These are phyloP conservation scores for Fraxinus sp. DNA, from an alignment of 305 asterid species.

Conservation along the genomic window DNA sequence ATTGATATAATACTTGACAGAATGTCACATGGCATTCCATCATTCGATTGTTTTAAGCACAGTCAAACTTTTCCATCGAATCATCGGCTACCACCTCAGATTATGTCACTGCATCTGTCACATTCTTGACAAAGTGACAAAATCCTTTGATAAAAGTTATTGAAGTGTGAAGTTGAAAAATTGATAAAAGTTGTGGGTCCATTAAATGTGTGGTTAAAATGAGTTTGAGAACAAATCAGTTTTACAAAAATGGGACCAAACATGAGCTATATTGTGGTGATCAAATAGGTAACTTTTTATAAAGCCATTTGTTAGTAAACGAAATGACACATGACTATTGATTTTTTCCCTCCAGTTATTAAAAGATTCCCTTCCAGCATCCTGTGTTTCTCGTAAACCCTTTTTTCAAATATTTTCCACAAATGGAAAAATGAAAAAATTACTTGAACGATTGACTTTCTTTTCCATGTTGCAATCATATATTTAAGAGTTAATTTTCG, in stretches of 20 bases:
- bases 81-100: not conserved
- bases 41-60: not conserved
- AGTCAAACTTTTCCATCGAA: not conserved
- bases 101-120: too few species aligned
- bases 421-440: slow-evolving; percentile 10
- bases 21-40: not conserved
- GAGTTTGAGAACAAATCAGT: not conserved
- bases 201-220: not conserved
- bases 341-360: not conserved
- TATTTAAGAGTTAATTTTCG: slow-evolving; percentile 11
- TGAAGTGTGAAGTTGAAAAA: not conserved
- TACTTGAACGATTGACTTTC: slow-evolving; percentile 2
- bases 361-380: not conserved
- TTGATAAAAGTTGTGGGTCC: not conserved
- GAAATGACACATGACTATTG: not conserved
- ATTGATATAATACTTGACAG: not conserved
- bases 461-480: slow-evolving; percentile 18
- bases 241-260: not conserved
- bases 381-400: not conserved
- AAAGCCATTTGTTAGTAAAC: not conserved
- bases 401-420: slow-evolving; percentile 9
- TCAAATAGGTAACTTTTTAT: not conserved
- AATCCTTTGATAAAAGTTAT: not conserved
- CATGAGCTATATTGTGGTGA: not conserved
- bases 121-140: not conserved